Base-by-base conservation (phyloP, 805 yeast genomes). In the Zygoascus tannicola region DNA sequence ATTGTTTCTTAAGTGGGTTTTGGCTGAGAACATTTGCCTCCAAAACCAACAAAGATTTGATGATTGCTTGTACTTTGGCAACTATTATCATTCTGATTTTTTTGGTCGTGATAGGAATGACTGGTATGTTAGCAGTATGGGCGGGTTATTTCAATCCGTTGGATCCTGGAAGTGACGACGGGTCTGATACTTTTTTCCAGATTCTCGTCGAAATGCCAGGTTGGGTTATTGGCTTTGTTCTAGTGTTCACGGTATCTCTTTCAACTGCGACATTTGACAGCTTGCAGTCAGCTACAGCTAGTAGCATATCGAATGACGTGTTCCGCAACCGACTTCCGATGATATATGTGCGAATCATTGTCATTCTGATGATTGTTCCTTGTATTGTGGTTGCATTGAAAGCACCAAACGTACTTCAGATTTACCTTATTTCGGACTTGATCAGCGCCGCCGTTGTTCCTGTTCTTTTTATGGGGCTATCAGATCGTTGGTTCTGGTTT, bases 21-120 rank as follows among this genome's bases (percentile, higher is more conserved):
- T 88, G 97, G 97, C 67, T 88, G 48, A 72, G 97, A 57, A 85
- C 97, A 0, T 88, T 88, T 68, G 95, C 97, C 4, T 80, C 95
- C 4, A 76, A 76, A 50, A 67, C 85, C 5, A 77, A 87, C 63
- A 75, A 69, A 51, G 95, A 87, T 57, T 70, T 88, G 54, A 61
- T 74, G 61, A 74, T 85, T 51, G 94, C 92, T 21, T 76, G 87
- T 43, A 69, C 80, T 3, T 66, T 88, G 47, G 95, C 96, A 0
- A 73, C 88, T 0, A 60, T 83, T 45, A 73, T 82, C 19, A 67
- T 79, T 36, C 75, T 81, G 45, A 67, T 71, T 12, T 70, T 86
- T 46, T 76, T 81, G 48, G 75, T 83, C 0, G 69, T 86, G 39
- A 78, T 81, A 36, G 97, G 97, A 18, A 68, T 78, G 41, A 75